Conservation (phyloP, 352 stramenopile species). For the Globisporangium spiculum region DNA sequence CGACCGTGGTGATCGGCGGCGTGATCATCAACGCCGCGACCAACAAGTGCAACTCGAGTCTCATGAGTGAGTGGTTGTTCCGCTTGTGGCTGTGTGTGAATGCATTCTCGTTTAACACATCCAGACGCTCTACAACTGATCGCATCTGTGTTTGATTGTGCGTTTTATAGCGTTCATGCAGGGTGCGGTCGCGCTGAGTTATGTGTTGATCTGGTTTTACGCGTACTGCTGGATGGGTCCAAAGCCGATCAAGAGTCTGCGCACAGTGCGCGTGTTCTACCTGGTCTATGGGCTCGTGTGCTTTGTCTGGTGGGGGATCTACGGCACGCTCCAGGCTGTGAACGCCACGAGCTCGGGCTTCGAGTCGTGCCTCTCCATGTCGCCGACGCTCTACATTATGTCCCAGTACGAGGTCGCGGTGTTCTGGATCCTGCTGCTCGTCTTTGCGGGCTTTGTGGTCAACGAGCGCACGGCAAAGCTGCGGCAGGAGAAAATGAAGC, state of each 20-base stretch:
- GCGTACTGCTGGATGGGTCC: conserved; percentile 73
- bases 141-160: neutral
- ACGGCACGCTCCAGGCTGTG: conserved; percentile 54
- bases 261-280: conserved; percentile 63
- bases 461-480: conserved; percentile 45
- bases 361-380: conserved; percentile 65
- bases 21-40: conserved; percentile 70
- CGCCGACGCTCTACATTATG: conserved; percentile 64
- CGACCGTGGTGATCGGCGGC: conserved; percentile 58
- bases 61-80: conserved; percentile 44
- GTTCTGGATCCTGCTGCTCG: conserved; percentile 60
- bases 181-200: conserved; percentile 60
- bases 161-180: conserved; percentile 49
- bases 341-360: conserved; percentile 61
- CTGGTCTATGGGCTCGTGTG: conserved; percentile 54
- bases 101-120: too few species aligned
- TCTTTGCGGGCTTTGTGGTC: conserved; percentile 44
- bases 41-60: conserved; percentile 61
- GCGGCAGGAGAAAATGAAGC: conserved; percentile 36
- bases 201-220: conserved; percentile 65
- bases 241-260: conserved; percentile 48
- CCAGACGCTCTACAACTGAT: neutral
- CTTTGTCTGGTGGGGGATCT: conserved; percentile 65
- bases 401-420: conserved; percentile 66
- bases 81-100: neutral